Conservation (phyloP, 2,329 filamentous ascomycete genomes). For the Fusarium brachygibbosum region DNA sequence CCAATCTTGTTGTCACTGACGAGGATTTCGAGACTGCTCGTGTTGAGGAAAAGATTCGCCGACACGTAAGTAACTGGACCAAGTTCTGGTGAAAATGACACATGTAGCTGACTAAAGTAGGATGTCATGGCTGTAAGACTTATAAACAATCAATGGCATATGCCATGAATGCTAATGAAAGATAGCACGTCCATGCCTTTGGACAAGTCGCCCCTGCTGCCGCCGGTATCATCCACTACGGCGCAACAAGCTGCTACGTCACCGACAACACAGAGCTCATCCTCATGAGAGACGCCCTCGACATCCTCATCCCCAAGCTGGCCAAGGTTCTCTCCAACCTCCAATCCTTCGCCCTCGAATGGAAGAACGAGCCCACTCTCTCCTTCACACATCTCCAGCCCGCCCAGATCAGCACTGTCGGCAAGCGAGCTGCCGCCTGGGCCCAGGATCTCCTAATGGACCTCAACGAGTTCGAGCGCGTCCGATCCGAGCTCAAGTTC, state of each 20-base stretch:
- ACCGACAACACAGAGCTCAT: slow-evolving; percentile 38
- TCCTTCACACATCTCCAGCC: slow-evolving; percentile 26
- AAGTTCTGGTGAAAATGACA: neutral
- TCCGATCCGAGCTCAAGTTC: slow-evolving; percentile 22
- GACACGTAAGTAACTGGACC: slow-evolving; percentile 9
- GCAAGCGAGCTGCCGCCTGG: slow-evolving; percentile 36
- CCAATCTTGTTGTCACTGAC: slow-evolving; percentile 24
- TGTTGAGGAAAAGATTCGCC: slow-evolving; percentile 34
- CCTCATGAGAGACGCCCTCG: slow-evolving; percentile 32
- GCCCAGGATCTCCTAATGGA: slow-evolving; percentile 38
- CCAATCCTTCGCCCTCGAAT: slow-evolving; percentile 26
- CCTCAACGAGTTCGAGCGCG: slow-evolving; percentile 31
- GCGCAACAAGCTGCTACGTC: slow-evolving; percentile 29
- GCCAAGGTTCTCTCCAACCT: slow-evolving; percentile 38
- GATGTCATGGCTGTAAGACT: slow-evolving; percentile 28
- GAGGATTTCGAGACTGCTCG: slow-evolving; percentile 39
- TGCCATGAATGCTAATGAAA: neutral
- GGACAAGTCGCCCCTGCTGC: slow-evolving; percentile 32
- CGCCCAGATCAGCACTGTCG: slow-evolving; percentile 38
- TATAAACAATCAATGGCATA: neutral
- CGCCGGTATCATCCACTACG: slow-evolving; percentile 37
- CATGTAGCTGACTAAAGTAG: slow-evolving; percentile 12
- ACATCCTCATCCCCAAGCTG: slow-evolving; percentile 30
- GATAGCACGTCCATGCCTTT: slow-evolving; percentile 27
- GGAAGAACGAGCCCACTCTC: slow-evolving; percentile 32